Conservation (phyloP, 169 alveolate genomes). For the Plasmodium ovale region DNA sequence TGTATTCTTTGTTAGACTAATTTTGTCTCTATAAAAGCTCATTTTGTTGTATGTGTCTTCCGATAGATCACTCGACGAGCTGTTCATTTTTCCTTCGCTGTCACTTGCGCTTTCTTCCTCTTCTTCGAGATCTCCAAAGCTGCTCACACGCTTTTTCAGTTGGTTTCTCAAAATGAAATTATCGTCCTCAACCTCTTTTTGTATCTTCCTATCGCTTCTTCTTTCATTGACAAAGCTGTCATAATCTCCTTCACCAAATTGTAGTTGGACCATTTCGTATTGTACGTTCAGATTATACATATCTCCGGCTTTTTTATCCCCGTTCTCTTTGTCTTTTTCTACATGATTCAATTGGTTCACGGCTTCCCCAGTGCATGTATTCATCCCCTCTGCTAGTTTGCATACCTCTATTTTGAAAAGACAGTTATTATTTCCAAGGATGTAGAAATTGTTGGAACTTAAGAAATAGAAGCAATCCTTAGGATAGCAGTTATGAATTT, state of each 20-base stretch:
- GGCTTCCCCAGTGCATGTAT: background rate
- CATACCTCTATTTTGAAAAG: conserved; percentile 11
- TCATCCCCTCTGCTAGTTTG: background rate
- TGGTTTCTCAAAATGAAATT: background rate
- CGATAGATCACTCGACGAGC: conserved; percentile 36
- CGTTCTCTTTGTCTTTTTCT: background rate
- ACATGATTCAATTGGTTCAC: background rate
- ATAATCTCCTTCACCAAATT: background rate
- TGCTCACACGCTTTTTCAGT: background rate
- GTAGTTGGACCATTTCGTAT: background rate
- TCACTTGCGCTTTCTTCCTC: conserved; percentile 20
- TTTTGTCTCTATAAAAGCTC: conserved; percentile 55
- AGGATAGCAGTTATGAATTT: conserved; percentile 8
- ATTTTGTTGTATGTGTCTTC: conserved; percentile 33
- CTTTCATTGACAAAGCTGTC: background rate
- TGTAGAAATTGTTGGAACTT: conserved; percentile 2
- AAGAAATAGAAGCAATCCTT: conserved; percentile 22
- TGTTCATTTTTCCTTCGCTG: conserved; percentile 2
- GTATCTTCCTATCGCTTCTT: background rate
- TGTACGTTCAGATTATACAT: background rate
- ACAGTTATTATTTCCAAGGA: conserved; percentile 10
- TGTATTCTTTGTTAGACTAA: conserved; percentile 6
- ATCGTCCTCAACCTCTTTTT: too few relatives aligned
- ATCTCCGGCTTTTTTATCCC: too few relatives aligned
- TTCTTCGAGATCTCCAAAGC: background rate